Percentiles rank a stretch among this genome's conserved stretches.
phyloP scores from a whole-genome alignment of 495 filamentous ascomycete genomes.

The Hypoxylon cercidicola region DNA sequence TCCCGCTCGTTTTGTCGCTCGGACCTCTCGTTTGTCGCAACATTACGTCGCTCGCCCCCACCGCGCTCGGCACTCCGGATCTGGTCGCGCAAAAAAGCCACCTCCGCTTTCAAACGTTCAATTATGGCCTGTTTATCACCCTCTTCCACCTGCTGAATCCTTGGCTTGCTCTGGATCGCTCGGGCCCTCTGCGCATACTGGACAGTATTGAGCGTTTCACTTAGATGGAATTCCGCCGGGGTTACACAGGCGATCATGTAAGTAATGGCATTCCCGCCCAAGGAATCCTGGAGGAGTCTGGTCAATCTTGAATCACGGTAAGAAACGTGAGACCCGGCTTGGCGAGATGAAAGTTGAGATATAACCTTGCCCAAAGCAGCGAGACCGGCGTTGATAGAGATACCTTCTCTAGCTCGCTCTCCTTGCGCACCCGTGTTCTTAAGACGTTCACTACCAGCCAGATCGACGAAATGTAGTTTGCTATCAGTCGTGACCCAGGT shows the following conservation, averaged over 20 bases:
- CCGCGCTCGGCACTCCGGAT: constrained; percentile 76
- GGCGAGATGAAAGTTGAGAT: constrained; percentile 92
- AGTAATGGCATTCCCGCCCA: constrained; percentile 98
- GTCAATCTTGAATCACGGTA: constrained; percentile 98
- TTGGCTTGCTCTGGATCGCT: constrained; percentile 96
- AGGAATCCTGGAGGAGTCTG: constrained; percentile 92
- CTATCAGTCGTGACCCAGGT: constrained; percentile 89
- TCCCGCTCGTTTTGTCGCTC: constrained; percentile 88
- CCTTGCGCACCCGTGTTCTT: constrained; percentile 98
- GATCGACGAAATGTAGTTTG: constrained; percentile 98
- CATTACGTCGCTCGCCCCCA: constrained; percentile 65
- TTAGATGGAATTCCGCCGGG: constrained; percentile 95
- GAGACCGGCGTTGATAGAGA: constrained; percentile 97
- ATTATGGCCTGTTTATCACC: constrained; percentile 95
- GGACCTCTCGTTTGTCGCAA: constrained; percentile 71
- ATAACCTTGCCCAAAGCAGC: constrained; percentile 98
- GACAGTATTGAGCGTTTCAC: constrained; percentile 97
- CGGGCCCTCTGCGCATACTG: constrained; percentile 96
- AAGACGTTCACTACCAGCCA: constrained; percentile 94
- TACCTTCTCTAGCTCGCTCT: constrained; percentile 94
- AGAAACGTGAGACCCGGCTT: constrained; percentile 90
- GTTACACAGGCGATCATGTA: constrained; percentile 99
- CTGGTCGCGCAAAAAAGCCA: constrained; percentile 93
- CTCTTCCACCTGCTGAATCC: constrained; percentile 94
- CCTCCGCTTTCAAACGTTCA: constrained; percentile 92